Evolutionary conservation across 306 rosid genomes (phyloP).

Genomic region (apple (Malus domestica)): ASM211411v1 NC_041795.1:7334501-7335000

Average conservation of each 20-base stretch:
- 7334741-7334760: slow-evolving; percentile 34
- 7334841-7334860: slow-evolving; percentile 39
- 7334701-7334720: no score
- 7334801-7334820: slow-evolving; percentile 47
- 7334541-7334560: no score
- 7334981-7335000: slow-evolving; percentile 27
- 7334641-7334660: background rate
- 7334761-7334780: slow-evolving; percentile 17
- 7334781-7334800: slow-evolving; percentile 29
- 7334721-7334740: slow-evolving; percentile 31
- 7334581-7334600: background rate
- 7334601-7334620: background rate
- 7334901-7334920: slow-evolving; percentile 40
- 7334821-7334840: slow-evolving; percentile 17
- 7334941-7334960: slow-evolving; percentile 36
- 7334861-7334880: slow-evolving; percentile 31
- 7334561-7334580: no score
- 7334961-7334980: slow-evolving; percentile 46
- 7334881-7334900: slow-evolving; percentile 41
- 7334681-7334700: background rate
- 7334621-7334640: background rate
- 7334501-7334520: no score
- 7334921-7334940: slow-evolving; percentile 22
- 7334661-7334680: background rate
- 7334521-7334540: background rate